Percentiles rank a stretch among this genome's conserved stretches.
These are phyloP conservation scores for Parsonsia alboflavescens DNA, from an alignment of 257 asterid genomes.

Conservation along the genomic window DNA sequence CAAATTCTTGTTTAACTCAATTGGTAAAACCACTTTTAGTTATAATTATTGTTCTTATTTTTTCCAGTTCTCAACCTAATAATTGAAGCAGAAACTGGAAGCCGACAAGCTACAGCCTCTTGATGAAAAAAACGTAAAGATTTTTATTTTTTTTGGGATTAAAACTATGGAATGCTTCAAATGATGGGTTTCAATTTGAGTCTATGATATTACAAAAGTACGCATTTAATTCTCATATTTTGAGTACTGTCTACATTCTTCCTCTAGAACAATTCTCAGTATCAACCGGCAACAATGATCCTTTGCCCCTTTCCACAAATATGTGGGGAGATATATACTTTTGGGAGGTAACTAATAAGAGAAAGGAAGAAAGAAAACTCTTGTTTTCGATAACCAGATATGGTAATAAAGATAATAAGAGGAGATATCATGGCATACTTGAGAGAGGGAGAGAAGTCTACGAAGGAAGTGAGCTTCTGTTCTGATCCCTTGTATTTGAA, in stretches of 20 bases:
- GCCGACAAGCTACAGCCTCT: neutral
- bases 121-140: neutral
- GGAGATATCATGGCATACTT: conserved; percentile 2
- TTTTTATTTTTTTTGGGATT: too few species aligned
- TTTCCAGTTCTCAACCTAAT: too few species aligned
- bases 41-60: too few species aligned
- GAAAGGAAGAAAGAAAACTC: neutral
- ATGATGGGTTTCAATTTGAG: neutral
- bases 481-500: conserved; percentile 42
- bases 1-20: too few species aligned
- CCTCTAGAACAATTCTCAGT: neutral
- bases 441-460: conserved; percentile 17
- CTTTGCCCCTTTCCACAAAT: neutral
- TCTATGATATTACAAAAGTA: neutral
- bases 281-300: neutral
- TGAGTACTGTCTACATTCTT: neutral
- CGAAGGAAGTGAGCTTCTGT: conserved; percentile 15
- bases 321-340: neutral
- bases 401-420: neutral
- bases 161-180: neutral
- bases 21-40: too few species aligned
- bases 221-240: neutral
- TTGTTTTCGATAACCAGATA: neutral
- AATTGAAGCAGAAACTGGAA: neutral
- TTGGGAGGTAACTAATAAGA: too few species aligned